These are phyloP conservation scores for Dendrocalamus latiflorus DNA, from an alignment of 202 grass and related monocot species.

Conservation along the genomic window DNA sequence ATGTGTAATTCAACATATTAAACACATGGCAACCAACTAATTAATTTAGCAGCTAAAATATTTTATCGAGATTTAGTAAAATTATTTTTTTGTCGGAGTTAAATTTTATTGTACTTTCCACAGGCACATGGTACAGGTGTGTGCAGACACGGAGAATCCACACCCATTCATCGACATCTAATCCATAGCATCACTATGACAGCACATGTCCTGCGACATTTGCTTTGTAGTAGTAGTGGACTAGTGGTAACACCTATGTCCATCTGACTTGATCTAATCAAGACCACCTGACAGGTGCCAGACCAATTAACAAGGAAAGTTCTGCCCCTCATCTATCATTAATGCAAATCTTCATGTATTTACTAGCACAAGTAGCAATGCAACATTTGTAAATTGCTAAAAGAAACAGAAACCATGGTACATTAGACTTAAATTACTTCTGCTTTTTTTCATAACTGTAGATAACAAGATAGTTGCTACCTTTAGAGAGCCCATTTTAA, in stretches of 20 bases:
- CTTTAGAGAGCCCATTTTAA: too few relatives aligned
- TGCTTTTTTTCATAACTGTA: slow-evolving; percentile 1
- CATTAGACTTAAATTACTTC: background rate
- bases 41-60: background rate
- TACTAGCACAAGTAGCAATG: slow-evolving; percentile 1
- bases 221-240: too few relatives aligned
- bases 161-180: background rate
- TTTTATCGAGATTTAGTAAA: slow-evolving; percentile 6
- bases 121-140: too few relatives aligned
- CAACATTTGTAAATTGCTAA: background rate
- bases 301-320: background rate
- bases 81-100: slow-evolving; percentile 11
- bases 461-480: slow-evolving; percentile 35
- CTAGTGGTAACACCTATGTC: background rate
- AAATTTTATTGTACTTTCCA: background rate
- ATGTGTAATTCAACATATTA: background rate
- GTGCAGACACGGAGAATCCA: background rate
- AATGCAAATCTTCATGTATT: background rate
- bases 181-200: too few relatives aligned
- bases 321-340: background rate
- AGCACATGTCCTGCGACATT: too few relatives aligned
- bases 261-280: background rate
- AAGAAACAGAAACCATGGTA: background rate
- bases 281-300: background rate
- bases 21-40: background rate